phyloP scores from a whole-genome alignment of 2,329 filamentous ascomycete species.

The Penicillium crustosum region DNA sequence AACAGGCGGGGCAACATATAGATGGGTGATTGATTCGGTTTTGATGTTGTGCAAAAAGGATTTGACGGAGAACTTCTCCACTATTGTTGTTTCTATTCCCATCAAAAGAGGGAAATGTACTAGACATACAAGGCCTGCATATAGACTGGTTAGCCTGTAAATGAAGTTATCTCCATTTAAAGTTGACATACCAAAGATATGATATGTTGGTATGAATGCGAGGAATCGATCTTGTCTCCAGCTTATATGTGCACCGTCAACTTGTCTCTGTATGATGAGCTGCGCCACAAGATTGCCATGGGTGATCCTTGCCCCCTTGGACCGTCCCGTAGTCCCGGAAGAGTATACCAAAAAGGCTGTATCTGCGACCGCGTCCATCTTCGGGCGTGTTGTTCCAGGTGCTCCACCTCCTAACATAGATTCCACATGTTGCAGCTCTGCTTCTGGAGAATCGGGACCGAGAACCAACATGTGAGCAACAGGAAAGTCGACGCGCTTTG shows the following conservation, averaged over 20 bases:
- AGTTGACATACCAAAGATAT: slow-evolving; percentile 21
- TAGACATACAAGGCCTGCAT: slow-evolving; percentile 17
- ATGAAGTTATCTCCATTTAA: background rate
- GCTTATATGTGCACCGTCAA: slow-evolving; percentile 7
- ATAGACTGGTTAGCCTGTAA: background rate
- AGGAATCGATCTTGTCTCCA: slow-evolving; percentile 15
- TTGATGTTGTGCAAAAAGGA: slow-evolving; percentile 11
- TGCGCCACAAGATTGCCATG: slow-evolving; percentile 21
- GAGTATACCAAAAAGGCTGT: slow-evolving; percentile 31
- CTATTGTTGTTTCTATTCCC: slow-evolving; percentile 13
- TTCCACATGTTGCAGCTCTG: background rate
- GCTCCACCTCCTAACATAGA: background rate
- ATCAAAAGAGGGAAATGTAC: slow-evolving; percentile 17
- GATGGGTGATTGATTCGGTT: slow-evolving; percentile 13
- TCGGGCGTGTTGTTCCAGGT: background rate
- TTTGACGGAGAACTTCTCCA: slow-evolving; percentile 19
- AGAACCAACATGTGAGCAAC: slow-evolving; percentile 11
- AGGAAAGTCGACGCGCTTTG: slow-evolving; percentile 1
- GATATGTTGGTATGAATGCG: slow-evolving; percentile 15
- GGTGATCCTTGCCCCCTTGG: slow-evolving; percentile 28
- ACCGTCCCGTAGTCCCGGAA: slow-evolving; percentile 33
- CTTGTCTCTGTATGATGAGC: slow-evolving; percentile 11
- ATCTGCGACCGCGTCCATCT: slow-evolving; percentile 13
- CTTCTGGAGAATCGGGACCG: background rate
- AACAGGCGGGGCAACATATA: slow-evolving; percentile 22